Evolutionary conservation across 768 basidiomycete species (phyloP).

Genomic region (Mycena epipterygia): DNA sequence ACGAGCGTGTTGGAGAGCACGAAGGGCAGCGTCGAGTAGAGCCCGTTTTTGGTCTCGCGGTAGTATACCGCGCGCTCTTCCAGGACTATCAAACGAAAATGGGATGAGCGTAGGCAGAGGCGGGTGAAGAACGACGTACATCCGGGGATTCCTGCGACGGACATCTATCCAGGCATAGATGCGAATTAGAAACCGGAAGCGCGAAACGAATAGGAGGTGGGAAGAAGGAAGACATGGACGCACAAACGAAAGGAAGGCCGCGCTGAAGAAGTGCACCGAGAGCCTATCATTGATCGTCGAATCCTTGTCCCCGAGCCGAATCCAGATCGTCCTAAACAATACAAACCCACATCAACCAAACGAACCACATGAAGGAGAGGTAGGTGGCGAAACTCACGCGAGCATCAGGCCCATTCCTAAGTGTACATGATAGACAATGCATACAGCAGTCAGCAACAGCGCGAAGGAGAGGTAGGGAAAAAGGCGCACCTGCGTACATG

Average conservation of each 20-base stretch:
- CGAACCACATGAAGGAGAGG: background rate
- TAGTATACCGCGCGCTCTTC: constrained; percentile 71
- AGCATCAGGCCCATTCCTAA: constrained; percentile 61
- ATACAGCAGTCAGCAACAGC: too few species aligned
- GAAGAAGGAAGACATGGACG: too few species aligned
- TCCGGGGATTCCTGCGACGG: constrained; percentile 71
- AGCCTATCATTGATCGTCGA: constrained; percentile 62
- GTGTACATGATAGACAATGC: background rate
- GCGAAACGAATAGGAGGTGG: background rate
- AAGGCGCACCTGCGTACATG: constrained; percentile 67
- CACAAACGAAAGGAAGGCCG: constrained; percentile 67
- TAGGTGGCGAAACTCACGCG: constrained; percentile 49
- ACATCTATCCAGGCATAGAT: constrained; percentile 56
- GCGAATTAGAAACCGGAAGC: background rate
- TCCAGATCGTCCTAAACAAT: constrained; percentile 67
- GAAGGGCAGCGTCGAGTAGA: constrained; percentile 68
- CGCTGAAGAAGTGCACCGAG: constrained; percentile 69
- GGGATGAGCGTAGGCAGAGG: background rate
- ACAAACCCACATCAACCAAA: constrained; percentile 43
- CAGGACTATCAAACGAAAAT: constrained; percentile 52
- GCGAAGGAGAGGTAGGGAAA: background rate
- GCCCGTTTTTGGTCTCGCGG: constrained; percentile 69
- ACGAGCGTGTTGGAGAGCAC: constrained; percentile 67
- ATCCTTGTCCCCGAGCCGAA: constrained; percentile 53
- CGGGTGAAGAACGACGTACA: constrained; percentile 45